Base-by-base conservation (phyloP, 2,329 filamentous ascomycete species). In the Nannizziopsis barbatae region DNA sequence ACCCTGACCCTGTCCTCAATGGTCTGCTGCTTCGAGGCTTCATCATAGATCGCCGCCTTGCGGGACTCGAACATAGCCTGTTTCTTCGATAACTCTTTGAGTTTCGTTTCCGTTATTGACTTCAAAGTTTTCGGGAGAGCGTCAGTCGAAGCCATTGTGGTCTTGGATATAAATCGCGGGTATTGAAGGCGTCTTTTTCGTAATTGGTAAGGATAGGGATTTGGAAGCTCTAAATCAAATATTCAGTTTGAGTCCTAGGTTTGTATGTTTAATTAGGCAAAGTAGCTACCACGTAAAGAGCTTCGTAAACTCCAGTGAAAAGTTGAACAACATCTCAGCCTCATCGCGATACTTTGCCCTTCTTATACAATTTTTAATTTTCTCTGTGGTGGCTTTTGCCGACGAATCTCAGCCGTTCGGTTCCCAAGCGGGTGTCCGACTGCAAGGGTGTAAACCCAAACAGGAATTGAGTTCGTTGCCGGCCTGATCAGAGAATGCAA, bases 91-190 rank as follows among this genome's bases (percentile, higher is more conserved):
- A 80, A 68, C 55, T 80, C 75, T n/a, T 65, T 65, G 51, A 80
- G 72, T 56, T 80, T 80, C 50, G 73, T 75, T 35, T 65, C 64
- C 15, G 74, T 79, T 58, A 78, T 75, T 31, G 72, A 71, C 46
- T 73, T 70, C 22, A 78, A 69, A 11, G 75, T 76, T 47, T 75
- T 66, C 5, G 75, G 75, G 32, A 77, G 66, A 38, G 65, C 65
- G 17, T 60, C 55, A 17, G 54, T 54, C 37, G 61, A 32, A 62
- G 67, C 68, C 36, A 35, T 57, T 39, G 22, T 31, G 12, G 4
- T 36, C 12, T 2, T 31, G 30, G 33, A 32, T 11, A 36, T 22
- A 14, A 30, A 20, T 2, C 39, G 27, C 15, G 22, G 15, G 11
- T 18, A 12, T 11, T 27, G 2, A 27, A 22, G 12, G 9, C 14